phyloP scores from a whole-genome alignment of 2,329 filamentous ascomycete genomes.

The Thermothelomyces thermophilus region DNA sequence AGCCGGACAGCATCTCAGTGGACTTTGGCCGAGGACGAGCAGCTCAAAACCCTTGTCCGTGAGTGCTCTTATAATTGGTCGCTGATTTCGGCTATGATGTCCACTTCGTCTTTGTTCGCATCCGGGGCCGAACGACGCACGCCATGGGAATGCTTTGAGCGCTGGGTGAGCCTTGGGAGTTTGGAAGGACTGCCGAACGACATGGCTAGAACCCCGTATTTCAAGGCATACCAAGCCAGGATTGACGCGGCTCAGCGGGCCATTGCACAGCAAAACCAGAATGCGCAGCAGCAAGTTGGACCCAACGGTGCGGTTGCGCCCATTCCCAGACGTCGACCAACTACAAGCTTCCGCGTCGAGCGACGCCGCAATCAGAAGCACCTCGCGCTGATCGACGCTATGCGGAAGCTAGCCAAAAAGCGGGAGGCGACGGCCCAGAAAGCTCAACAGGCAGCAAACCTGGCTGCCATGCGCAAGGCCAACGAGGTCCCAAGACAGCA shows the following conservation, averaged over 20 bases:
- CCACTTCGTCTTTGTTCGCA: constrained; percentile 66
- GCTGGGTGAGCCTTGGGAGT: constrained; percentile 86
- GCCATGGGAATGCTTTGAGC: constrained; percentile 97
- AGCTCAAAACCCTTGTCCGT: constrained; percentile 74
- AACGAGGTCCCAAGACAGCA: constrained; percentile 51
- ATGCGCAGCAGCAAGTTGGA: constrained; percentile 34
- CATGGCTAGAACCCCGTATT: constrained; percentile 93
- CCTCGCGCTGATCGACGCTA: constrained; percentile 82
- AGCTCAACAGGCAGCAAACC: constrained; percentile 70
- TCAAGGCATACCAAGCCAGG: constrained; percentile 62
- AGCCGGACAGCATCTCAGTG: constrained; percentile 81
- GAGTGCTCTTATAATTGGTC: constrained; percentile 99
- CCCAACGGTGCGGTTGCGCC: constrained; percentile 40
- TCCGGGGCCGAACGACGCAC: constrained; percentile 85
- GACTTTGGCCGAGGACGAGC: constrained; percentile 85
- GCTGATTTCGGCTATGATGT: constrained; percentile 75
- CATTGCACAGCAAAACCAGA: constrained; percentile 48
- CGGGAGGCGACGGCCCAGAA: constrained; percentile 80
- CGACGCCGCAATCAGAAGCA: constrained; percentile 80
- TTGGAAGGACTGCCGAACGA: constrained; percentile 86
- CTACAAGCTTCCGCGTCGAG: constrained; percentile 77
- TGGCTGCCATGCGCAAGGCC: constrained; percentile 75
- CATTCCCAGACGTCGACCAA: constrained; percentile 58
- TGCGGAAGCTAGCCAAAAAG: constrained; percentile 93
- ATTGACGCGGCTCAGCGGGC: constrained; percentile 54